Evolutionary conservation across 805 yeast species (phyloP).

Genomic region (Cyberlindnera meyerae): DNA sequence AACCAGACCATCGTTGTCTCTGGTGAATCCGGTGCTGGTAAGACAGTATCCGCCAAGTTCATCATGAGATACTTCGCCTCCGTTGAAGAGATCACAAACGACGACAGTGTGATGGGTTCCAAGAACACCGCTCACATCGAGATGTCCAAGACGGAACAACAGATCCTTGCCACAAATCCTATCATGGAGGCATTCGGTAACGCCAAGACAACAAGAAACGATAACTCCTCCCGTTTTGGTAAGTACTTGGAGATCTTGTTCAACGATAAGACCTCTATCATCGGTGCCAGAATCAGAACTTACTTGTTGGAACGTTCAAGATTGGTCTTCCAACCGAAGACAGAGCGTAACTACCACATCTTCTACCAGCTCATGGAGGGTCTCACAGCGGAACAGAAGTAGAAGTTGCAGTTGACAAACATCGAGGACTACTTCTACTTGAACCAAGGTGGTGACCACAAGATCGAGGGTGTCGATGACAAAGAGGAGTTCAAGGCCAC

Average conservation of each 20-base stretch:
- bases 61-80: constrained; percentile 97
- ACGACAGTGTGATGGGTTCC: constrained; percentile 32
- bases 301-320: constrained; percentile 91
- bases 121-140: constrained; percentile 45
- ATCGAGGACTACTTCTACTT: constrained; percentile 74
- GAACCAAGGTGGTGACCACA: constrained; percentile 80
- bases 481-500: constrained; percentile 72
- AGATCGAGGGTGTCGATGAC: constrained; percentile 78
- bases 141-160: constrained; percentile 88
- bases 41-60: constrained; percentile 93
- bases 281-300: constrained; percentile 93
- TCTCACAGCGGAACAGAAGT: constrained; percentile 45
- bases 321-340: constrained; percentile 83
- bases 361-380: constrained; percentile 89
- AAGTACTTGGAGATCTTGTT: constrained; percentile 90
- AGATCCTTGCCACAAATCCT: constrained; percentile 93
- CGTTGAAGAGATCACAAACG: constrained; percentile 54
- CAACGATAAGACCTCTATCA: constrained; percentile 66
- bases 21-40: constrained; percentile 99
- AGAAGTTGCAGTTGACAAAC: constrained; percentile 52
- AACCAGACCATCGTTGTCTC: constrained; percentile 96
- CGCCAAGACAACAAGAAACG: constrained; percentile 95
- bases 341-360: constrained; percentile 93
- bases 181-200: constrained; percentile 98
- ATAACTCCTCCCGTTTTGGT: constrained; percentile 96